A percentile compares a stretch with the other conserved stretches of the same genome.
These are phyloP conservation scores for Trametes pubescens DNA, from an alignment of 1,284 basidiomycete species.

Conservation along the genomic window DNA sequence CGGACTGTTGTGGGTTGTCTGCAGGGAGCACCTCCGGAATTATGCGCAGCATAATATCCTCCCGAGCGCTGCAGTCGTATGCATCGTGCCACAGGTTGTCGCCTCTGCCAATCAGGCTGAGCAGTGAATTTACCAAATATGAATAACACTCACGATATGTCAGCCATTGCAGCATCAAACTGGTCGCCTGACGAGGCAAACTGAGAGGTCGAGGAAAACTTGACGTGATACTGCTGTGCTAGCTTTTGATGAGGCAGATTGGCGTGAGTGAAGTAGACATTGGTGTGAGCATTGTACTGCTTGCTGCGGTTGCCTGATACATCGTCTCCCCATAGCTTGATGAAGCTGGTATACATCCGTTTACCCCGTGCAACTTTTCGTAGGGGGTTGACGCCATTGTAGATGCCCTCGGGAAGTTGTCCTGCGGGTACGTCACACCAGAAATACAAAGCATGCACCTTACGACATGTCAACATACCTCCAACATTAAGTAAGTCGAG, in stretches of 20 bases:
- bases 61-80: slow-evolving; percentile 36
- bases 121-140: no score
- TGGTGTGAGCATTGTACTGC: no score
- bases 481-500: background rate
- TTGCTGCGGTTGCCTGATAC: no score
- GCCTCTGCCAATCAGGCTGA: no score
- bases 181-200: no score
- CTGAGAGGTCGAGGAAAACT: no score
- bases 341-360: slow-evolving; percentile 7
- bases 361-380: background rate
- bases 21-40: slow-evolving; percentile 31
- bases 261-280: no score
- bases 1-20: slow-evolving; percentile 49
- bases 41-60: slow-evolving; percentile 43
- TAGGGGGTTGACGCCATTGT: background rate
- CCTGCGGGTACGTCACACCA: background rate
- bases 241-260: no score
- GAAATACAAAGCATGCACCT: background rate
- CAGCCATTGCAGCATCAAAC: no score
- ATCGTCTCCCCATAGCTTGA: slow-evolving; percentile 32
- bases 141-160: no score
- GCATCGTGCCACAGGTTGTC: slow-evolving; percentile 35
- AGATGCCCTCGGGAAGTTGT: background rate
- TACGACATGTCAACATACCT: background rate
- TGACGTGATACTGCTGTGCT: no score